Base-by-base conservation (phyloP, 148 eudicot genomes). In the Rhododendron simsii region DNA sequence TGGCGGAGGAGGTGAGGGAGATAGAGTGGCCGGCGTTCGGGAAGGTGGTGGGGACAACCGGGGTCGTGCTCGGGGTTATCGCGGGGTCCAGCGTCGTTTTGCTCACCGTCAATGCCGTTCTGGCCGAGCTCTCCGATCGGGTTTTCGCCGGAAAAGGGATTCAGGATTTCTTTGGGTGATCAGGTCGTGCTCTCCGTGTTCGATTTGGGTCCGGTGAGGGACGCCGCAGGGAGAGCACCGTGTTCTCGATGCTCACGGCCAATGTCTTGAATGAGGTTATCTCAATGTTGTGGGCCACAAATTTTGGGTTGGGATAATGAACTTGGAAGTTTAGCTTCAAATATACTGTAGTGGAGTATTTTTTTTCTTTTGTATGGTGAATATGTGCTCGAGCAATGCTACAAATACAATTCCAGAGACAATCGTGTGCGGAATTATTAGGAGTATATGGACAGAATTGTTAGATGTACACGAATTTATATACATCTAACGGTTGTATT, bases 51-150 rank as follows among this genome's bases (percentile, higher is more conserved):
- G 93, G 95, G 35, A 95, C 93, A 7, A 96, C 98, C 21, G 96
- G 95, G 9, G 96, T 94, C 6, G 99, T 96, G 37, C 86, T 96
- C 48, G 96, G 93, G 4, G 98, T 96, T 28, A 94, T 96, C 57
- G 98, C 93, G 0, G 99, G 98, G 3, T 95, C 98, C 1, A 94
- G 98, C 85, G 94, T 94, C 85, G 98, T 94, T 85, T 93, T 96
- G 95, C 93, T 95, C 21, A 94, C 98, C 47, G 92, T 96, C 39
- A 96, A 96, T 87, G 98, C 95, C 86, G 89, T 94, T 89, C 87
- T 96, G 90, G 98, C 99, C 75, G 98, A 96, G 91, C 86, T 96
- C 35, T 96, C 99, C 33, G 98, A 96, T 77, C 86, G 88, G 83
- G 91, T 94, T 51, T 96, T 96, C 85, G 98, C 94, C 63, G 99